These are phyloP conservation scores for Umbelopsis sp. DNA, from an alignment of 192 early-diverging fungal species.

Conservation along the genomic window DNA sequence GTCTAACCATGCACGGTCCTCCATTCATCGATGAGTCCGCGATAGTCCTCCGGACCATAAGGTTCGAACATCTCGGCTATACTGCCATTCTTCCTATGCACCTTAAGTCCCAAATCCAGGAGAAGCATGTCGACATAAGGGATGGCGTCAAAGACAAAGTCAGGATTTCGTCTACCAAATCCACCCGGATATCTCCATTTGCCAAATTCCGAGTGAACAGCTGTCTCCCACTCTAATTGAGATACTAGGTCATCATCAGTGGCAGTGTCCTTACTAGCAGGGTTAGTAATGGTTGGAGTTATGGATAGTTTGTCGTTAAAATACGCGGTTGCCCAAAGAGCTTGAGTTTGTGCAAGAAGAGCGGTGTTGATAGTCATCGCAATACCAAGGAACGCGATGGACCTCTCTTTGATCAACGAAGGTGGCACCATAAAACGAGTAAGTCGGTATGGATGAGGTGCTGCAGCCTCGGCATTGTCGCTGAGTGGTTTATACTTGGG, in stretches of 20 bases:
- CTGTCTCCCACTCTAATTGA: constrained; percentile 5
- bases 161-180: constrained; percentile 9
- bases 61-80: constrained; percentile 4
- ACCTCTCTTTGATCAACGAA: constrained; percentile 5
- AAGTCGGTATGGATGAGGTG: constrained; percentile 8
- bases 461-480: not conserved
- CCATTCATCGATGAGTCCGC: constrained; percentile 17
- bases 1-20: not conserved
- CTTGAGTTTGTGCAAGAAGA: constrained; percentile 9
- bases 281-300: not conserved
- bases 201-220: constrained; percentile 3
- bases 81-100: not conserved
- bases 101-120: not conserved
- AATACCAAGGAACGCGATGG: constrained; percentile 8
- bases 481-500: constrained; percentile 5
- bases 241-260: not conserved
- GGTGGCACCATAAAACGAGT: constrained; percentile 15
- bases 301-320: not conserved
- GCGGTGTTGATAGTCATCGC: not conserved
- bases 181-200: constrained; percentile 21
- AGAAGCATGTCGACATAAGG: constrained; percentile 7
- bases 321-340: constrained; percentile 6
- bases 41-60: constrained; percentile 15
- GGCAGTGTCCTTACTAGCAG: not conserved
- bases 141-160: constrained; percentile 14